Evolutionary conservation across 2,329 filamentous ascomycete species (phyloP).

Genomic region (Epichloe amarillans): DNA sequence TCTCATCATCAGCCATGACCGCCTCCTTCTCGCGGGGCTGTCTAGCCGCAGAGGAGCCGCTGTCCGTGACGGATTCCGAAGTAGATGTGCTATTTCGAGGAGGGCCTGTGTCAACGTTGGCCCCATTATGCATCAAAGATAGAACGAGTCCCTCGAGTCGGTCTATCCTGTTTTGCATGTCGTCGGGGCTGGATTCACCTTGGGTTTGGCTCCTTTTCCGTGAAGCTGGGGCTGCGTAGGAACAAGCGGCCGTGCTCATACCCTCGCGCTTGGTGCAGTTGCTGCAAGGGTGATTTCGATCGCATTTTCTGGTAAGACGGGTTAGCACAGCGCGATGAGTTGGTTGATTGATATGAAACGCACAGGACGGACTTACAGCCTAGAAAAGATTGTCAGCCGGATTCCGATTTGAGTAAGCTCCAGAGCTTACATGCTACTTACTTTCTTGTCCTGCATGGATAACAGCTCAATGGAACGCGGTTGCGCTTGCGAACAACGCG

Average conservation of each 20-base stretch:
- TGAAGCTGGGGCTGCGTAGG: constrained; percentile 59
- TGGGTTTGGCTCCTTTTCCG: constrained; percentile 63
- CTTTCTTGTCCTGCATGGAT: constrained; percentile 85
- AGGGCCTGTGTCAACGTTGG: constrained; percentile 31
- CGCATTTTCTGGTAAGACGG: constrained; percentile 63
- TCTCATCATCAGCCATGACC: constrained; percentile 42
- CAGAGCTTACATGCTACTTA: constrained; percentile 22
- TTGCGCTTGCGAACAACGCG: constrained; percentile 86
- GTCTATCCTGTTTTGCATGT: constrained; percentile 98
- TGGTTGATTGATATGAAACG: not conserved
- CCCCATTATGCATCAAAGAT: constrained; percentile 83
- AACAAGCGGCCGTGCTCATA: constrained; percentile 66
- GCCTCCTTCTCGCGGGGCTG: constrained; percentile 45
- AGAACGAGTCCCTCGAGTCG: constrained; percentile 83
- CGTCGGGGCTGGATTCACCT: constrained; percentile 57
- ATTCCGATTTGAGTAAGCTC: too few species aligned
- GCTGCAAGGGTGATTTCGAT: constrained; percentile 79
- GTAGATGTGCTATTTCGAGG: constrained; percentile 20
- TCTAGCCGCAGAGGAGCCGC: constrained; percentile 27
- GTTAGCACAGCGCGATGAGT: not conserved
- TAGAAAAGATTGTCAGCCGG: constrained; percentile 15
- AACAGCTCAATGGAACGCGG: constrained; percentile 80
- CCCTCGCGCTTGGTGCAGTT: constrained; percentile 90
- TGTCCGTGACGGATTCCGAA: constrained; percentile 27
- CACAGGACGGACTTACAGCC: constrained; percentile 18